Percentiles rank a stretch among this genome's conserved stretches.
Conservation (phyloP, 2,329 filamentous ascomycete species). For the Akanthomyces dipterigenus region DNA sequence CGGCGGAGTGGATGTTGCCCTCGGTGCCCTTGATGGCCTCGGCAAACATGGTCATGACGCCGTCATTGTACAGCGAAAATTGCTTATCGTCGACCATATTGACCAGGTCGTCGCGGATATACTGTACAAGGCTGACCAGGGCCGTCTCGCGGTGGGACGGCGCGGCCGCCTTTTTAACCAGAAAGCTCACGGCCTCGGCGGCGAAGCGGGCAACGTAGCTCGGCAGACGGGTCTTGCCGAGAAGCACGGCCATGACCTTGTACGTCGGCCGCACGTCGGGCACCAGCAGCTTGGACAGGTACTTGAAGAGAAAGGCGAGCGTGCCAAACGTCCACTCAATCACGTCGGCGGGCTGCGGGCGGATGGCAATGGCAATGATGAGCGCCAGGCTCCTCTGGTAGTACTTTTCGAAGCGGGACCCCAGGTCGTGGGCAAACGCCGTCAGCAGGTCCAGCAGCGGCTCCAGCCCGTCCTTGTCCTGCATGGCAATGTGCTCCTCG, state of each 20-base stretch:
- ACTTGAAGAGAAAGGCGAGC: slow-evolving; percentile 94
- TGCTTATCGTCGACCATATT: slow-evolving; percentile 47
- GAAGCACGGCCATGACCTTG: slow-evolving; percentile 72
- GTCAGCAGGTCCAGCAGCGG: slow-evolving; percentile 82
- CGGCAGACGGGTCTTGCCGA: slow-evolving; percentile 77
- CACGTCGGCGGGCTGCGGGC: slow-evolving; percentile 73
- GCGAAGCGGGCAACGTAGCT: slow-evolving; percentile 86
- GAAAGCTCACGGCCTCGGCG: slow-evolving; percentile 89
- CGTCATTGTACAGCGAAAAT: slow-evolving; percentile 69
- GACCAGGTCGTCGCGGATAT: slow-evolving; percentile 63
- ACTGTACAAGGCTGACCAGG: slow-evolving; percentile 62
- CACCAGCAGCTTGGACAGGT: slow-evolving; percentile 79
- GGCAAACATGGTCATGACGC: slow-evolving; percentile 85
- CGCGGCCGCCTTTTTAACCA: slow-evolving; percentile 81
- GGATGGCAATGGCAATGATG: slow-evolving; percentile 71
- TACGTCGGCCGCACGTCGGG: slow-evolving; percentile 81
- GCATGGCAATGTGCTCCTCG: slow-evolving; percentile 66
- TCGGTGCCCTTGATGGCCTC: slow-evolving; percentile 67
- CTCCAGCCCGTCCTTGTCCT: slow-evolving; percentile 75
- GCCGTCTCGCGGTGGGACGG: slow-evolving; percentile 69
- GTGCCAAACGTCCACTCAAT: slow-evolving; percentile 97
- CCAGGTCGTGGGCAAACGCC: slow-evolving; percentile 91
- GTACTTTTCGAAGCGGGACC: slow-evolving; percentile 79
- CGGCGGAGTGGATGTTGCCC: slow-evolving; percentile 52
- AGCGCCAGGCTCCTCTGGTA: slow-evolving; percentile 70